Evolutionary conservation across 2,329 filamentous ascomycete species (phyloP), one percentile per base, ranked within the genome.

Genomic region (Diaporthe caulivora): DNA sequence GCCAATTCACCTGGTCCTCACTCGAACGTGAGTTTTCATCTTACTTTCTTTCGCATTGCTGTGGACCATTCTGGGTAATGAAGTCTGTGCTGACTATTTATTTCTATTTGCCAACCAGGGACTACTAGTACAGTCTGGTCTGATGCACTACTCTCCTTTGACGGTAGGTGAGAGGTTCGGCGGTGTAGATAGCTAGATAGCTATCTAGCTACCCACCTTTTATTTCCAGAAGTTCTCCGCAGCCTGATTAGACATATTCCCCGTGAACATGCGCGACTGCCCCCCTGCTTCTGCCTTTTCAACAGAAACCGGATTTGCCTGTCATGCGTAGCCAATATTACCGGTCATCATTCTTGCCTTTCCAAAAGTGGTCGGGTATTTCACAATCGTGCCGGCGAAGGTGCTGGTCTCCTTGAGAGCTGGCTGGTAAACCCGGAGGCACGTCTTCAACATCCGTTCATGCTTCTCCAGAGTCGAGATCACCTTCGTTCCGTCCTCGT

Each of bases 331-430:
- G 47, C 31, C 60, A 49, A 72, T 49, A 11, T 72, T 58, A 15
- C 51, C 70, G 31, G 49, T 42, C n/a, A 49, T 37, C 18, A 47
- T 7, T 40, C 55, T 55, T 3, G 70, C 60, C 1, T 47, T 24
- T 8, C 67, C 70, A 17, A 57, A 54, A 3, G 40, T 53, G 17
- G n/a, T 49, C 18, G 18, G 31, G 24, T 55, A 67, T 40, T 67
- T 72, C 37, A 58, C 40, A 29, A 37, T 49, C 5, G 58, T 40
- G 13, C 60, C 60, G 2, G 49, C 21, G 5, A 31, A 37, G 13
- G 34, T 51, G 21, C 60, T 64, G 8, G 29, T 65, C 49, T 57
- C 58, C 15, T 55, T n/a, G 11, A 72, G 37, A 4, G 60, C 70
- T 13, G 70, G 70, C 58, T 54, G 40, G 21, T 67, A 47, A 10